Base-by-base conservation (phyloP, 768 basidiomycete genomes). In the Saitozyma sp. region DNA sequence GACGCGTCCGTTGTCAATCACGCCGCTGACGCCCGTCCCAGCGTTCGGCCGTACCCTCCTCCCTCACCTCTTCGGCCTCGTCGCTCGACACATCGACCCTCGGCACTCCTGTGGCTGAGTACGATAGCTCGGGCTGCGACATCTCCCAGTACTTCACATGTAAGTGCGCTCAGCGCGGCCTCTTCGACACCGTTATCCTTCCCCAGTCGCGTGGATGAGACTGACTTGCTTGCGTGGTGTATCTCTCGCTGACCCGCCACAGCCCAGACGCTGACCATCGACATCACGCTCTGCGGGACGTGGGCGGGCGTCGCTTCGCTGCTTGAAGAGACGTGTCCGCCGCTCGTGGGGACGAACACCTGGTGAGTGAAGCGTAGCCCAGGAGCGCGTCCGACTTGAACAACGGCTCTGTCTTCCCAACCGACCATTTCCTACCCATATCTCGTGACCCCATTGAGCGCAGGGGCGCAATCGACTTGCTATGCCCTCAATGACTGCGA, bases 31-130 rank as follows among this genome's bases (percentile, higher is more conserved):
- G 17, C 59, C 61, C 40, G 19, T 59, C 29, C 14, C 43, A 75
- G 73, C 69, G 77, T n/a, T 58, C 67, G 9, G 58, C 67, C 40
- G 61, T 77, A 4, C 78, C 78, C 3, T 42, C 56, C 43, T 69
- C 69, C 50, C 61, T 79, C 8, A 88, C 60, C 84, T 87, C 10
- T 73, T 71, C 42, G 73, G 80, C 37, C 68, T 79, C 37, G 83
- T 85, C 71, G 77, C 83, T 54, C 82, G 83, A 75, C 78, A 84
- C 54, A 76, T 86, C 66, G 82, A 61, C 62, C 0, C 74, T 77
- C 55, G 89, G 90, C 11, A 82, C 80, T n/a, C 89, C 90, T 0
- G 83, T 85, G 2, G 88, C 84, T 1, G 87, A 88, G 68, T 91
- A 86, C 84, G 84, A 86, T 6, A 78, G 84, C 2, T 80, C 82